These are phyloP conservation scores for Fusarium sp. DNA, from an alignment of 2,329 filamentous ascomycete species.

Conservation along the genomic window DNA sequence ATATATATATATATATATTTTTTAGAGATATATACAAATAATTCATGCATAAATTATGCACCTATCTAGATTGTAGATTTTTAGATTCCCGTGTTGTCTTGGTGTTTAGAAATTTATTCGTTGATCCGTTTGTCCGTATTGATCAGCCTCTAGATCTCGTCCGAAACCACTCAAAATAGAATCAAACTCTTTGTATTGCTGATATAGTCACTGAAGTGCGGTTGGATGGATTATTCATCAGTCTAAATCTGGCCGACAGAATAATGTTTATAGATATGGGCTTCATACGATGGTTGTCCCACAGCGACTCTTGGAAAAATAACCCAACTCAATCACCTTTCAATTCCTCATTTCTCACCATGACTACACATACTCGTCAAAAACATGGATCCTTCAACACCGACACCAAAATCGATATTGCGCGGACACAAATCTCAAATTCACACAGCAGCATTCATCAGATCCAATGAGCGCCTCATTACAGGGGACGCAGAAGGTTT, in stretches of 20 bases:
- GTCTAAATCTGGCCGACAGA: not conserved
- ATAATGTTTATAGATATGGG: not conserved
- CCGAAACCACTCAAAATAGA: not conserved
- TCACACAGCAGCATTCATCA: conserved; percentile 78
- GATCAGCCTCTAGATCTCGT: not conserved
- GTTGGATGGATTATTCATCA: not conserved
- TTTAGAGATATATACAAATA: not conserved
- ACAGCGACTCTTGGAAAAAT: not conserved
- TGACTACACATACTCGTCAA: not conserved
- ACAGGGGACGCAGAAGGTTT: conserved; percentile 93
- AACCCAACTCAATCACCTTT: not conserved
- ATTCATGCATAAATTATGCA: not conserved
- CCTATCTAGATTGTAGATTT: not conserved
- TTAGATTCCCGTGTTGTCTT: not conserved
- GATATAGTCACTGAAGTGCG: not conserved
- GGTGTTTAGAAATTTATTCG: not conserved
- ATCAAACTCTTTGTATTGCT: not conserved
- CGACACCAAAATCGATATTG: conserved; percentile 69
- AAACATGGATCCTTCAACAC: conserved; percentile 44
- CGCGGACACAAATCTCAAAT: conserved; percentile 86
- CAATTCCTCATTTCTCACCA: not conserved
- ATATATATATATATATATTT: not conserved
- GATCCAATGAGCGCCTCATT: conserved; percentile 77
- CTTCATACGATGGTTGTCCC: not conserved
- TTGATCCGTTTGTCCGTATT: not conserved